Conservation (phyloP, 2,329 filamentous ascomycete species). For the Ophiostoma australiae region DNA sequence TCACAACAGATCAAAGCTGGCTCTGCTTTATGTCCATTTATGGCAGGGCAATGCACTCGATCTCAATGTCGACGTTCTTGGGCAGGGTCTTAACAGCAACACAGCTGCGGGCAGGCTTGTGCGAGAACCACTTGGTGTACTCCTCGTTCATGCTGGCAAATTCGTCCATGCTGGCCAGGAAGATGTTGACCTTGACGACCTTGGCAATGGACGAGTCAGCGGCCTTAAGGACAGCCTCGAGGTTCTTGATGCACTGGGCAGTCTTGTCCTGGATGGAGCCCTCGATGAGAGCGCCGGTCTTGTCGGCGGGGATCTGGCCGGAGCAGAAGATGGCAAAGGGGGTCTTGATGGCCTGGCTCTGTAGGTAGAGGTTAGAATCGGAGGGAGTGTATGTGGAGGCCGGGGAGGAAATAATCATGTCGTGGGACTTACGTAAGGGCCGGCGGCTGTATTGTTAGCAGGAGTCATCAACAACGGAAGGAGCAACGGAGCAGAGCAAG, state of each 20-base stretch:
- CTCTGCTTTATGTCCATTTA: background rate
- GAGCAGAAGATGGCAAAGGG: conserved; percentile 62
- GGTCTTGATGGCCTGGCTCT: conserved; percentile 60
- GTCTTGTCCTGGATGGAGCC: conserved; percentile 62
- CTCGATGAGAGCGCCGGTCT: conserved; percentile 51
- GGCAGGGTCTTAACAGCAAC: conserved; percentile 86
- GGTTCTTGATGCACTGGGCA: conserved; percentile 63
- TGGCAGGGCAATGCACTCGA: conserved; percentile 79
- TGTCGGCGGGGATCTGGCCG: conserved; percentile 63
- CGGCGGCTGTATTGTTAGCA: conserved; percentile 45
- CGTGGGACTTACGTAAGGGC: conserved; percentile 53
- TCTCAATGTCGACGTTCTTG: conserved; percentile 81
- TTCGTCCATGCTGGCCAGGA: conserved; percentile 84
- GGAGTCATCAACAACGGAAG: background rate
- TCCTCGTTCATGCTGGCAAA: conserved; percentile 83
- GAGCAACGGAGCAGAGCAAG: background rate
- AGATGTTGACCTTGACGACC: conserved; percentile 89
- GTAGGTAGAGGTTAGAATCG: conserved; percentile 7
- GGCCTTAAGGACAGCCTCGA: conserved; percentile 75
- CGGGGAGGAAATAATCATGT: background rate
- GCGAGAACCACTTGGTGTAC: conserved; percentile 76
- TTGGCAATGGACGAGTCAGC: conserved; percentile 72
- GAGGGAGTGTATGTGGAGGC: background rate
- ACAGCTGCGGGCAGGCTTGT: conserved; percentile 84
- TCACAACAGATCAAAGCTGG: background rate